Percentiles rank a stretch among this genome's conserved stretches.
phyloP scores from a whole-genome alignment of 75 land plant species.

The Selaginella tamariscina region DNA sequence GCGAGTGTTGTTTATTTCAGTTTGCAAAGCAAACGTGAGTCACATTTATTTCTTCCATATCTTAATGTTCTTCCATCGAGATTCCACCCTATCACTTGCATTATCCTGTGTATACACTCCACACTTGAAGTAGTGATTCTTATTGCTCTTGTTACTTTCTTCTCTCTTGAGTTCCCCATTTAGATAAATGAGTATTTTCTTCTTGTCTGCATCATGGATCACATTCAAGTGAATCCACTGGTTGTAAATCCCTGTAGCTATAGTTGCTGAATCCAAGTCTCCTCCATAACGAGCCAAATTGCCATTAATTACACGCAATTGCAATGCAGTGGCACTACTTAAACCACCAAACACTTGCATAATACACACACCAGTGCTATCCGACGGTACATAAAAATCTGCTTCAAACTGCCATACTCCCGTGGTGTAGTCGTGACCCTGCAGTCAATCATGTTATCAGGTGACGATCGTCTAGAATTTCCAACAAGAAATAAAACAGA shows the following conservation, averaged over 20 bases:
- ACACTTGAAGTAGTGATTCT: conserved; percentile 26
- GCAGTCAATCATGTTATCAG: not conserved
- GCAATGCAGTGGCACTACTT: conserved; percentile 18
- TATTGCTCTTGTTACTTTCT: not conserved
- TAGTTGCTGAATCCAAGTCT: not conserved
- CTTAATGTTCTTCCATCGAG: conserved; percentile 25
- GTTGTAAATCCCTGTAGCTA: conserved; percentile 16
- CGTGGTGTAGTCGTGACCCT: conserved; percentile 34
- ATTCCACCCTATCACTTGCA: conserved; percentile 22
- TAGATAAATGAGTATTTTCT: conserved; percentile 17
- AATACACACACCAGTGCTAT: conserved; percentile 27
- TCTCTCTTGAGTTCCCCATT: conserved; percentile 13
- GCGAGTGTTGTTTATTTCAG: too few species aligned
- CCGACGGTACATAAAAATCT: conserved; percentile 30
- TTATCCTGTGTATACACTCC: conserved; percentile 22
- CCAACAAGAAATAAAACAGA: not conserved
- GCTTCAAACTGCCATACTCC: conserved; percentile 62
- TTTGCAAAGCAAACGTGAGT: too few species aligned
- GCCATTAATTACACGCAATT: conserved; percentile 23
- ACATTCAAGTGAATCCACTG: conserved; percentile 29
- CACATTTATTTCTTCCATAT: too few species aligned
- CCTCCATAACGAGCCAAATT: conserved; percentile 14
- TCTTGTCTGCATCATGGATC: conserved; percentile 25
- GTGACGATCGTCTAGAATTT: not conserved
- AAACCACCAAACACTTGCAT: conserved; percentile 30